Percentiles rank a stretch among this genome's conserved stretches.
Evolutionary conservation across 2,329 filamentous ascomycete species (phyloP).

Genomic region (Alternaria postmessia): DNA sequence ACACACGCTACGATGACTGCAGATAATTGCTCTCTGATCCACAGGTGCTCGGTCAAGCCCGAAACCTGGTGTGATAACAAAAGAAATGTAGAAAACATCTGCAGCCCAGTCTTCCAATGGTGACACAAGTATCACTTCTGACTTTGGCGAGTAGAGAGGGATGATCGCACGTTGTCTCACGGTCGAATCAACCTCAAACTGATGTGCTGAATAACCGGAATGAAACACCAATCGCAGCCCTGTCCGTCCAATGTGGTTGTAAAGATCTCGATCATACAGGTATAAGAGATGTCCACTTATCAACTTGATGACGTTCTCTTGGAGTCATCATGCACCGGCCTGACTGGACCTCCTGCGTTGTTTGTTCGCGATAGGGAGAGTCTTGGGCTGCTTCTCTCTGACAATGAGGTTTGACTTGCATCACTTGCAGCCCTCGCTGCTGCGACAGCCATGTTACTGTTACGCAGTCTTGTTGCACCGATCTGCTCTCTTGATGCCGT

Average conservation of each 20-base stretch:
- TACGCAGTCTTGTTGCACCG: slow-evolving; percentile 30
- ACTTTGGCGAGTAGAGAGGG: neutral
- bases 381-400: slow-evolving; percentile 12
- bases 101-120: neutral
- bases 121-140: slow-evolving; percentile 1
- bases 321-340: slow-evolving; percentile 4
- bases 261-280: slow-evolving; percentile 1
- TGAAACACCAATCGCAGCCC: neutral
- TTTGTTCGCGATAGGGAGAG: slow-evolving; percentile 8
- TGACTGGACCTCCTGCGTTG: slow-evolving; percentile 1
- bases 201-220: neutral
- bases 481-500: slow-evolving; percentile 23
- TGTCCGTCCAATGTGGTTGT: neutral
- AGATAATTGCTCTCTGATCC: neutral
- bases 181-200: slow-evolving; percentile 14
- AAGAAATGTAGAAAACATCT: neutral
- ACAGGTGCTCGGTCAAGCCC: neutral
- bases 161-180: slow-evolving; percentile 3
- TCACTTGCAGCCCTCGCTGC: slow-evolving; percentile 25
- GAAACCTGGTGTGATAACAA: neutral
- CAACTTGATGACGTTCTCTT: neutral
- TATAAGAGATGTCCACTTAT: neutral
- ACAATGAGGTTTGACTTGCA: slow-evolving; percentile 10
- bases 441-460: slow-evolving; percentile 32
- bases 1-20: neutral